These are phyloP conservation scores for Sphenostylis stenocarpa DNA, from an alignment of 306 rosid species.

Conservation along the genomic window DNA sequence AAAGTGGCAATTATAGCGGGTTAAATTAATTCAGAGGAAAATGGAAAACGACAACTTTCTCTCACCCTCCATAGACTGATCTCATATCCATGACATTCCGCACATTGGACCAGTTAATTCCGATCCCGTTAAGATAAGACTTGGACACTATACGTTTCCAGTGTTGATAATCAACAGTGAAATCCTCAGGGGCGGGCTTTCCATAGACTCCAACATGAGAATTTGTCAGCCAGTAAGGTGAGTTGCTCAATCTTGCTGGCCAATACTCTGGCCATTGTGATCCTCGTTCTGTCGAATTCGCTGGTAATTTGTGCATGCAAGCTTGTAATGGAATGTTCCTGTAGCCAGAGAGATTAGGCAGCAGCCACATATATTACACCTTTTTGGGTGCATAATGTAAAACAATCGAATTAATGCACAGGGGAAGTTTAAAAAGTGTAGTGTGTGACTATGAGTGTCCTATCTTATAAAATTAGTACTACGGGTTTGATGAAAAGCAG, in stretches of 20 bases:
- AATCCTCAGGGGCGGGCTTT: conserved; percentile 94
- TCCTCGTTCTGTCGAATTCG: conserved; percentile 66
- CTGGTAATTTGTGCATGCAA: conserved; percentile 87
- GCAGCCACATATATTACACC: conserved; percentile 6
- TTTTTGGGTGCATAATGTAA: background rate
- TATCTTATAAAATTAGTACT: conserved; percentile 15
- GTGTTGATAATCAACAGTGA: conserved; percentile 70
- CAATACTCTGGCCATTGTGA: conserved; percentile 93
- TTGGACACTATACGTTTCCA: conserved; percentile 79
- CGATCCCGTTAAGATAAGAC: conserved; percentile 78
- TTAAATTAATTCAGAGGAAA: conserved; percentile 19
- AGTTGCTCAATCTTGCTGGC: conserved; percentile 73
- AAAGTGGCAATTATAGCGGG: background rate
- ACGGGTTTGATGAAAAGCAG: background rate
- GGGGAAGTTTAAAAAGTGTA: background rate
- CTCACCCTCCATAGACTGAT: conserved; percentile 84
- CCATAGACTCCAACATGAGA: conserved; percentile 94
- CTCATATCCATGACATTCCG: conserved; percentile 99
- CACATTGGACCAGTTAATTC: conserved; percentile 79
- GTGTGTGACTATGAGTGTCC: background rate
- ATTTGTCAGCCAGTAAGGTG: conserved; percentile 85
- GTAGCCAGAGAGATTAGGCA: conserved; percentile 34
- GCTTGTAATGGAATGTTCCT: conserved; percentile 86
- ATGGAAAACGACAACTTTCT: conserved; percentile 2
- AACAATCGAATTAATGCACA: background rate